Conservation (phyloP, 1,284 basidiomycete species). For the Ceratobasidium sp. region DNA sequence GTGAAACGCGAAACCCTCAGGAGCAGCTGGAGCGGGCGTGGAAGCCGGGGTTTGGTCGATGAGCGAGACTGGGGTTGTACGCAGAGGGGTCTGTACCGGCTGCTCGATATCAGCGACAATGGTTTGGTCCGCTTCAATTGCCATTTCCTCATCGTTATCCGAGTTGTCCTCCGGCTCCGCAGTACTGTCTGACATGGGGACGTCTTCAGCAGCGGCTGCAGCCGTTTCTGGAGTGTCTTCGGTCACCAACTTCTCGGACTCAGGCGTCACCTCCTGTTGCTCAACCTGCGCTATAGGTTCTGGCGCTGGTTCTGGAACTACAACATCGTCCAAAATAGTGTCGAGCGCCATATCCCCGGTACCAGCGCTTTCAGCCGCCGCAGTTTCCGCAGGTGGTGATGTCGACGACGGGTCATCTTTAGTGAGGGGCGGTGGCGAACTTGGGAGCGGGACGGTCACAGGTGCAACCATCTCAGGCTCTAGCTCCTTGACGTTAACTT, state of each 20-base stretch:
- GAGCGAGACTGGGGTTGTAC: not conserved
- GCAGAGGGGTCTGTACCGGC: slow-evolving; percentile 27
- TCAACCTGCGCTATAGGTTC: not conserved
- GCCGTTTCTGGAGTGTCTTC: not conserved
- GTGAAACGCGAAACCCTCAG: slow-evolving; percentile 34
- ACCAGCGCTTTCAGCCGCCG: not conserved
- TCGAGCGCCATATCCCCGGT: slow-evolving; percentile 5
- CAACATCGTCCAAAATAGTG: not conserved
- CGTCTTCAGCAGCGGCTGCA: not conserved
- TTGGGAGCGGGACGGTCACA: slow-evolving; percentile 18
- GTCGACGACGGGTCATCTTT: too few relatives aligned
- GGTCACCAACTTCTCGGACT: not conserved
- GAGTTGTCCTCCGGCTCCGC: not conserved
- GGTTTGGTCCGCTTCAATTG: not conserved
- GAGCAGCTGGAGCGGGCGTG: not conserved
- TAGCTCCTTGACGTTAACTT: slow-evolving; percentile 27
- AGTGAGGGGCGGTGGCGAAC: slow-evolving; percentile 12
- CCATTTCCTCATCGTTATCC: not conserved
- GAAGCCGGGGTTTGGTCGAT: slow-evolving; percentile 35
- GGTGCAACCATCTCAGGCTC: slow-evolving; percentile 32
- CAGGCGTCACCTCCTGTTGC: not conserved
- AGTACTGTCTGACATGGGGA: slow-evolving; percentile 5
- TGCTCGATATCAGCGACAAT: not conserved
- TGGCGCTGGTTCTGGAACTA: not conserved
- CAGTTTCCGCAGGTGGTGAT: slow-evolving; percentile 11